Percentiles rank a stretch among this genome's conserved stretches.
Conservation (phyloP, 305 asterid species). For the Fraxinus greggii region DNA sequence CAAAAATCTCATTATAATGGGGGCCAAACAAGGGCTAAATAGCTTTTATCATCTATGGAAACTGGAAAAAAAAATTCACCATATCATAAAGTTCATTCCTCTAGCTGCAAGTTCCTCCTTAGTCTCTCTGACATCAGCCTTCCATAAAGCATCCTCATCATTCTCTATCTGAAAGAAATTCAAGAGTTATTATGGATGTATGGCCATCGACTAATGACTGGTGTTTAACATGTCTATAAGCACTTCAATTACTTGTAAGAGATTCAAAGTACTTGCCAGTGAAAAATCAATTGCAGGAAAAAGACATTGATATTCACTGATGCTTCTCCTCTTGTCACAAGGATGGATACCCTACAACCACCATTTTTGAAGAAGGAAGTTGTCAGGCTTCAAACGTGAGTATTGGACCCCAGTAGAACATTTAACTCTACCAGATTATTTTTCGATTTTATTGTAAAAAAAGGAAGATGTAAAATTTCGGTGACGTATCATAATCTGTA, state of each 20-base stretch:
- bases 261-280: slow-evolving; percentile 42
- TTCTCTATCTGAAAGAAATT: slow-evolving; percentile 69
- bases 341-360: slow-evolving; percentile 88
- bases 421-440: slow-evolving; percentile 4
- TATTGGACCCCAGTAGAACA: not conserved
- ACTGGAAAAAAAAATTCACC: slow-evolving; percentile 41
- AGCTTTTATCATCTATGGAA: not conserved
- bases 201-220: not conserved
- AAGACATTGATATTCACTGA: slow-evolving; percentile 72
- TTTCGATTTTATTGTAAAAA: not conserved
- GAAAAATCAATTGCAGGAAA: slow-evolving; percentile 89
- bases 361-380: slow-evolving; percentile 13
- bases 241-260: slow-evolving; percentile 6
- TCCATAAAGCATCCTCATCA: slow-evolving; percentile 75
- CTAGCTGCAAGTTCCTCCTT: slow-evolving; percentile 72
- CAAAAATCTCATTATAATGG: not conserved
- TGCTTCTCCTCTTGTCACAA: slow-evolving; percentile 83
- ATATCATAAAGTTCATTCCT: slow-evolving; percentile 72
- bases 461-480: not conserved
- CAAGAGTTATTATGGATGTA: slow-evolving; percentile 17
- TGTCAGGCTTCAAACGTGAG: slow-evolving; percentile 12
- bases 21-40: not conserved
- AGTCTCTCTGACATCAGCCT: slow-evolving; percentile 81
- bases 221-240: not conserved
- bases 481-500: not conserved